Base-by-base conservation (phyloP, 108 stramenopile species). In the Conticribra guillardii region DNA sequence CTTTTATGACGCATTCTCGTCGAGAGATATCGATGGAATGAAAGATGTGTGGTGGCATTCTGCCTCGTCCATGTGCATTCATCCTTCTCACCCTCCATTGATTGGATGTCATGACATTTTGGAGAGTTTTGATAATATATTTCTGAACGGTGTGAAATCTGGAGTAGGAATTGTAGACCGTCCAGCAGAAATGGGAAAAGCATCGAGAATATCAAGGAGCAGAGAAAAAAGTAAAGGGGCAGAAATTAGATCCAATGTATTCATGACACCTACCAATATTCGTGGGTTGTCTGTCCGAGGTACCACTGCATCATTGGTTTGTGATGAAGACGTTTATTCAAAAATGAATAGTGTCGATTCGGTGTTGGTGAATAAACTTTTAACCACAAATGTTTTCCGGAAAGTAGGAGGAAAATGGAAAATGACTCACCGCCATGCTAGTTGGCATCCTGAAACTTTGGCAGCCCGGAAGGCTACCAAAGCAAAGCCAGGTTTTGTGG, bases 361-460 rank as follows among this genome's bases (percentile, higher is more conserved):
- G 32, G 81, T 83, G 19, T 81, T 85, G 41, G 88, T 79, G 24
- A 51, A 90, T 71, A 91, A 89, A 68, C 61, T 93, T 16, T 34
- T 74, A 8, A 85, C 90, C 1, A 91, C 93, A 22, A 94, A 94
- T 74, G 87, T 94, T 47, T 94, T 91, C 73, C 75, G 90, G 60
- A 94, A 94, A 67, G 78, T 91, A 33, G 81, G 82, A 18, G 85
- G 79, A 4, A 80, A 79, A 52, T 94, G 93, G 93, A 86, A 81
- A 70, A 81, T 94, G 82, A 76, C 76, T 14, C 89, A 94, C 76
- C 87, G 91, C 47, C 93, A 94, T 67, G 87, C 89, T 9, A 87
- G 87, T 8, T 94, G 88, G 88, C 92, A 93, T 71, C 82, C 86
- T 2, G 88, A 89, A 50, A 86, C 85, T 56, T 73, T 86, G 11